Evolutionary conservation across 2,329 filamentous ascomycete species (phyloP).

Genomic region (Colletotrichum tropicicola): DNA sequence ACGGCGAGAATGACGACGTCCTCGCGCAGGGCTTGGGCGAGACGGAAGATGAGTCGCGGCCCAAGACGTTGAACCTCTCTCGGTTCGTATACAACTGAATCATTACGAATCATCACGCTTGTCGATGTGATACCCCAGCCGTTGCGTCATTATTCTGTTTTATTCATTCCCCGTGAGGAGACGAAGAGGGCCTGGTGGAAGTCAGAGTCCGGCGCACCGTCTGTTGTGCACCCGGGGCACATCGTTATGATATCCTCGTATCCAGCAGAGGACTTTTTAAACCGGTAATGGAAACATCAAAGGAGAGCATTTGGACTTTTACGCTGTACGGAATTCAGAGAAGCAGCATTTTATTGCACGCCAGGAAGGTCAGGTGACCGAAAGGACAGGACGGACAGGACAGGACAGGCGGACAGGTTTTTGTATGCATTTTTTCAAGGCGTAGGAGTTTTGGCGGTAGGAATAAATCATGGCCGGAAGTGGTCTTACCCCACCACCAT

Average conservation of each 20-base stretch:
- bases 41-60: conserved; percentile 33
- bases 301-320: conserved; percentile 4
- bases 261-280: neutral
- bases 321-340: neutral
- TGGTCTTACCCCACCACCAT: neutral
- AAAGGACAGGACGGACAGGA: too few species aligned
- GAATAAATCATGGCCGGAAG: neutral
- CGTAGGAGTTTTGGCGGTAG: neutral
- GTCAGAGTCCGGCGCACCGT: too few species aligned
- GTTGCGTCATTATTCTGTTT: conserved; percentile 16
- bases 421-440: conserved; percentile 14
- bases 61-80: conserved; percentile 54
- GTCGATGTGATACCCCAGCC: conserved; percentile 18
- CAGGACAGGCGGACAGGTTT: too few species aligned
- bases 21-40: conserved; percentile 34
- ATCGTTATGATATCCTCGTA: neutral
- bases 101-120: neutral
- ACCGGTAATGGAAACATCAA: conserved; percentile 1
- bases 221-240: neutral
- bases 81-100: conserved; percentile 52
- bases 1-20: conserved; percentile 54
- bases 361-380: too few species aligned
- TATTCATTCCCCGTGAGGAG: conserved; percentile 1
- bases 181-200: neutral
- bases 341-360: too few species aligned